phyloP scores from a whole-genome alignment of 805 yeast genomes.

The Zygoascus tannicola region DNA sequence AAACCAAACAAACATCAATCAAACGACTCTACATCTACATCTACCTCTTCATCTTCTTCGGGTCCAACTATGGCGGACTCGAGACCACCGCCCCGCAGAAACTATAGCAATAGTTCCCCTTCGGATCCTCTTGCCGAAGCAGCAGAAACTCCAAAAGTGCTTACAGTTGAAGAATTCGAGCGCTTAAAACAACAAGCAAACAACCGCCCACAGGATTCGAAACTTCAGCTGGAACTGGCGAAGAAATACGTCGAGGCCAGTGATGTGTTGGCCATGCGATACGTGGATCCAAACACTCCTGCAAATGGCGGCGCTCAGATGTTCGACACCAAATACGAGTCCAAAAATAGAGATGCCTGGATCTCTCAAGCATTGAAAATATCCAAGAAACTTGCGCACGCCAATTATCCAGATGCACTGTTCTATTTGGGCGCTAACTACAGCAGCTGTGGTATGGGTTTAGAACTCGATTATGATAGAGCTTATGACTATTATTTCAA shows the following conservation, averaged over 20 bases:
- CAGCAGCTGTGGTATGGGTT: slow-evolving; percentile 39
- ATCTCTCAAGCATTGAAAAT: slow-evolving; percentile 49
- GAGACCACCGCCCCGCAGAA: slow-evolving; percentile 6
- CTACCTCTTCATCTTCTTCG: not conserved
- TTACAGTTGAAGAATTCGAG: slow-evolving; percentile 26
- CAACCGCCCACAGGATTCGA: slow-evolving; percentile 32
- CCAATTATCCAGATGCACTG: slow-evolving; percentile 43
- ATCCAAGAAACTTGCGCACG: slow-evolving; percentile 44
- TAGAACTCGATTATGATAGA: slow-evolving; percentile 46
- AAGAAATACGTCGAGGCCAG: slow-evolving; percentile 44
- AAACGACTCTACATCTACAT: not conserved
- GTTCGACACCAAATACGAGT: slow-evolving; percentile 37
- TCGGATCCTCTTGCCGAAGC: not conserved
- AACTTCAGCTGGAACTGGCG: slow-evolving; percentile 57
- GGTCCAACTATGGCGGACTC: not conserved
- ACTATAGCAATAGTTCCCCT: not conserved
- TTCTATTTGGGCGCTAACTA: slow-evolving; percentile 55
- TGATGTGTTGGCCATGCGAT: slow-evolving; percentile 23
- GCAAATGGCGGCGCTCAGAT: slow-evolving; percentile 29
- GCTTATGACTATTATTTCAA: slow-evolving; percentile 53
- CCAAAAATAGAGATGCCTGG: slow-evolving; percentile 47
- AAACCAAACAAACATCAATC: not conserved
- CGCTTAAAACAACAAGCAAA: slow-evolving; percentile 23
- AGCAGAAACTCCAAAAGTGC: not conserved
- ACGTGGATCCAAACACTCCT: slow-evolving; percentile 33